Base-by-base conservation (phyloP, 2,329 filamentous ascomycete species). In the Clarireedia paspali region DNA sequence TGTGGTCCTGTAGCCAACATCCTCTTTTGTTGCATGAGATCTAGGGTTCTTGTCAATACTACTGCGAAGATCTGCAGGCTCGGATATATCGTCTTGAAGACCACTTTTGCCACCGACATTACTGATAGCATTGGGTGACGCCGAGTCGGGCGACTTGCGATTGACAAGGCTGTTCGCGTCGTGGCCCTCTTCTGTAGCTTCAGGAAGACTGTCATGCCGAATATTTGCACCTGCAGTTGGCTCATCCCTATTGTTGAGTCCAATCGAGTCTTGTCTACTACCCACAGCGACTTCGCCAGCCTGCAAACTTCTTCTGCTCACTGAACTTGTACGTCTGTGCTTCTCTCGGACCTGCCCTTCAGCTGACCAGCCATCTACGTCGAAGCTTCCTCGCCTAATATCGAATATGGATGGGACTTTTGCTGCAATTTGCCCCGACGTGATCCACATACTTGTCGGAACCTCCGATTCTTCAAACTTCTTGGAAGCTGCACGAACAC, bases 401-500 rank as follows among this genome's bases (percentile, higher is more conserved):
- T 69, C 64, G 4, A 59, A 47, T 30, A 68, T 45, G 6, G 66
- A 63, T 59, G 67, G 66, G 38, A 66, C 57, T n/a, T 58, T 57
- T 3, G 66, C 63, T n/a, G 62, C 73, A 53, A 78, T 71, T 36
- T 72, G 70, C 40, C 75, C 72, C 0, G 75, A 76, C 15, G 75
- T 76, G 14, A 76, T 73, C 58, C 74, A 72, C 63, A 80, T 77
- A 10, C 76, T 76, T 48, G 70, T 70, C 2, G 75, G 77, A 10
- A 74, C 69, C 12, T 71, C 72, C 5, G 77, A 79, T 47, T 75
- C 71, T 54, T 72, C 70, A 57, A 80, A 79, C 5, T 60, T 63
- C 51, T 64, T 63, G 1, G 67, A 68, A 14, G 62, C 67, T 50
- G 62, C 63, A 39, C 67, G 65, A 20, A 69, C 42, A 24, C 66